Evolutionary conservation across 208 protist species (phyloP), one percentile per base, ranked within the genome.

Genomic region (Acanthamoeba rhysodes): DNA sequence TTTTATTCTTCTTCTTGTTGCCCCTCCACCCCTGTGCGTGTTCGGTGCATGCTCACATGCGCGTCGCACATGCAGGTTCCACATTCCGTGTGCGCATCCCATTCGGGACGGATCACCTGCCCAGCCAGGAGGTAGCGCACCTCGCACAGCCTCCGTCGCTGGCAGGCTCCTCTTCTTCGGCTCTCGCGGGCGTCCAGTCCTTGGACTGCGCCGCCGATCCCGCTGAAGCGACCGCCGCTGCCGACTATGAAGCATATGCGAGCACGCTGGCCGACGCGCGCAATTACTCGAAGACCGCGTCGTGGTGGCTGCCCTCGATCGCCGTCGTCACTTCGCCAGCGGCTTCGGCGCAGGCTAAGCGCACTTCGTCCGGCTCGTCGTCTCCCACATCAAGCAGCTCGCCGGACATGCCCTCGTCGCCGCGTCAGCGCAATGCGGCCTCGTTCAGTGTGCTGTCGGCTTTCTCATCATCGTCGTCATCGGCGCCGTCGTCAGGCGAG

Each of bases 261-360:
- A 9, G 34, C 78, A 18, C 78, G 48, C 9, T 50, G 22, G 20
- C 45, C 78, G 78, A 85, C 48, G 55, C 90, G 45, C 90, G 50
- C 9, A 41, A 53, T 29, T 92, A 92, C 34, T 64, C 85, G 34
- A 92, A 74, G 62, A 72, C 53, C 8, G 85, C 55, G 22, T 74
- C 53, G 20, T 92, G 85, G 85, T 92, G 85, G 85, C 85, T 92
- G 34, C 85, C 85, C 27, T 66, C 85, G 6, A 72, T 92, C 62
- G 29, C 53, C 59, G 29, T 91, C 85, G 57, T 53, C 24, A 29
- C 62, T 14, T 68, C 62, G 24, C 3, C 62, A 22, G 0, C 62
- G 16, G 16, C 62, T 14, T 68, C 62, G 62, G 24, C 0, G 8
- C 62, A 10, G 7, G 14, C 62, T 0, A 14, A 32, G 24, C 2